Evolutionary conservation across 768 basidiomycete species (phyloP).

Genomic region (Sutorius australiensis): DNA sequence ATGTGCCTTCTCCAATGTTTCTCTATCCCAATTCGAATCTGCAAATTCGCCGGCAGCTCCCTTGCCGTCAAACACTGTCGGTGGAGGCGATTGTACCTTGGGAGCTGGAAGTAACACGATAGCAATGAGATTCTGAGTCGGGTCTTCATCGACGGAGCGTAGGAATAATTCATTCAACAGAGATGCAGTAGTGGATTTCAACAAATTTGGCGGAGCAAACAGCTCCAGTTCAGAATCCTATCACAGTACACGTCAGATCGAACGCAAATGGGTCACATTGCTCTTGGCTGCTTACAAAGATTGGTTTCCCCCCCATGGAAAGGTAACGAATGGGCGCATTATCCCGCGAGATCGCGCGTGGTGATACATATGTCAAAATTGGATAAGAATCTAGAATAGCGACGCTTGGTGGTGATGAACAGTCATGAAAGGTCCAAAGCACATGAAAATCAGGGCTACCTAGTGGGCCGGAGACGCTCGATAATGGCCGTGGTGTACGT

Average conservation of each 20-base stretch:
- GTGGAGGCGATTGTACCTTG: slow-evolving; percentile 40
- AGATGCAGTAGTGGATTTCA: slow-evolving; percentile 53
- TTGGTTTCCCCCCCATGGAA: slow-evolving; percentile 21
- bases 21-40: slow-evolving; percentile 35
- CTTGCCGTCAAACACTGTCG: slow-evolving; percentile 35
- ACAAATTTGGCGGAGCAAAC: slow-evolving; percentile 55
- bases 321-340: slow-evolving; percentile 56
- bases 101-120: slow-evolving; percentile 49
- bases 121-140: background rate
- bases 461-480: slow-evolving; percentile 42
- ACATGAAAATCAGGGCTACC: slow-evolving; percentile 29
- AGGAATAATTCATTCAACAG: slow-evolving; percentile 35
- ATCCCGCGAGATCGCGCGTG: slow-evolving; percentile 31
- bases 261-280: background rate
- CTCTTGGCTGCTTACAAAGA: slow-evolving; percentile 6
- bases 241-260: background rate
- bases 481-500: slow-evolving; percentile 44
- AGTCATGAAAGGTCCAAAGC: background rate
- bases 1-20: slow-evolving; percentile 35
- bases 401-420: slow-evolving; percentile 32
- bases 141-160: background rate
- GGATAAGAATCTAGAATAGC: slow-evolving; percentile 53
- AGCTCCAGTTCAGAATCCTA: slow-evolving; percentile 35
- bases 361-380: slow-evolving; percentile 44
- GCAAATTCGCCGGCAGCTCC: slow-evolving; percentile 22